Evolutionary conservation across 805 yeast species (phyloP).

Genomic region (Candida wancherniae): DNA sequence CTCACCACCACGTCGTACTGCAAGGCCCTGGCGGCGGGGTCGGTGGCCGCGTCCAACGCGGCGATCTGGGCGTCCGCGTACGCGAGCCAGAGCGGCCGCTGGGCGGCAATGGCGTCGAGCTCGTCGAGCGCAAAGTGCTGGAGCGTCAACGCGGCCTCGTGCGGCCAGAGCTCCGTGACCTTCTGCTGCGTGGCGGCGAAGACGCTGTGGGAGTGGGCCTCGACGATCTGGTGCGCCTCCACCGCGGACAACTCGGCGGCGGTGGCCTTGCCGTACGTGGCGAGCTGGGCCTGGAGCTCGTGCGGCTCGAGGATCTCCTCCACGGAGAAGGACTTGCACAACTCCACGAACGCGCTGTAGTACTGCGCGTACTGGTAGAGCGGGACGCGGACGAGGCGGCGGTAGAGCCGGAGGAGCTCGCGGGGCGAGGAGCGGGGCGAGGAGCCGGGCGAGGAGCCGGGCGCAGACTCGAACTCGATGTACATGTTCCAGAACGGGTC

Average conservation of each 20-base stretch:
- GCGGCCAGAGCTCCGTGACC: constrained; percentile 64
- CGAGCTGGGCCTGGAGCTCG: constrained; percentile 18
- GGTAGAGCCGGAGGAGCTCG: constrained; percentile 40
- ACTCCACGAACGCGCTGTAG: constrained; percentile 46
- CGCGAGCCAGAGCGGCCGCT: constrained; percentile 52
- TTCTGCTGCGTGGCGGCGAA: constrained; percentile 45
- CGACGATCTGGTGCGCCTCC: constrained; percentile 40
- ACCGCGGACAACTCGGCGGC: constrained; percentile 26
- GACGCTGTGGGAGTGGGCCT: constrained; percentile 39
- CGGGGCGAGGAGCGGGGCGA: constrained; percentile 6
- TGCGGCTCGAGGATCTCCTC: constrained; percentile 20
- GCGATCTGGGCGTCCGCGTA: constrained; percentile 56
- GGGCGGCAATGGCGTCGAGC: constrained; percentile 31
- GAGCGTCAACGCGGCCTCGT: constrained; percentile 59
- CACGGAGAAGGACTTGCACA: constrained; percentile 30
- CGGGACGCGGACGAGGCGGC: constrained; percentile 54
- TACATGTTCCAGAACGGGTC: constrained; percentile 82
- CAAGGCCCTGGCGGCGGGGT: neutral
- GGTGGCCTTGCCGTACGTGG: constrained; percentile 19
- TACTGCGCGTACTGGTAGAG: constrained; percentile 83
- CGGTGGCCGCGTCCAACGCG: neutral
- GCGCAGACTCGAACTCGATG: constrained; percentile 43
- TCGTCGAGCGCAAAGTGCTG: constrained; percentile 48
- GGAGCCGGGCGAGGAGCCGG: constrained; percentile 3
- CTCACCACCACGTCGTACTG: constrained; percentile 31